phyloP scores from a whole-genome alignment of 257 asterid genomes.

The Henckelia pumila region DNA sequence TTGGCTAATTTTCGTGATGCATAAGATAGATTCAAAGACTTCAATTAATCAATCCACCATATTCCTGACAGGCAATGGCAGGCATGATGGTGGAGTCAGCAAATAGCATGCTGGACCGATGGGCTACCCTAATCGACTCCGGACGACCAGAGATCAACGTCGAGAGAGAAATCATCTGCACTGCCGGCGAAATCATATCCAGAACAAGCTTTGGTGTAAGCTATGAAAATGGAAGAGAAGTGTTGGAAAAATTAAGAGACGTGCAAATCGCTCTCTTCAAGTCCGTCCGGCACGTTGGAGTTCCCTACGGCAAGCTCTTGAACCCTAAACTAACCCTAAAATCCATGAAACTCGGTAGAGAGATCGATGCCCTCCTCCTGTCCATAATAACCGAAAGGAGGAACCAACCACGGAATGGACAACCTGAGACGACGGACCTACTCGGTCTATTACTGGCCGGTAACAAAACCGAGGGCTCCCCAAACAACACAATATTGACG shows the following conservation, averaged over 20 bases:
- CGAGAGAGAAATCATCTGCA: constrained; percentile 60
- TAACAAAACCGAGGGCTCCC: constrained; percentile 35
- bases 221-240: constrained; percentile 46
- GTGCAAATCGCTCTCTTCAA: constrained; percentile 77
- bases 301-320: constrained; percentile 62
- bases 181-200: constrained; percentile 85
- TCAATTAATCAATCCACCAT: background rate
- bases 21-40: too few relatives aligned
- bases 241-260: constrained; percentile 58
- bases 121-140: constrained; percentile 46
- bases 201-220: constrained; percentile 71
- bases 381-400: constrained; percentile 45
- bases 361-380: constrained; percentile 54
- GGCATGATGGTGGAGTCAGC: constrained; percentile 71
- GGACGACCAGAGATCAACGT: constrained; percentile 62
- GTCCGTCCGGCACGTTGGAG: constrained; percentile 73
- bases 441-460: constrained; percentile 56
- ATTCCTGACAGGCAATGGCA: constrained; percentile 57
- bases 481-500: constrained; percentile 41
- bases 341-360: constrained; percentile 61
- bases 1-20: background rate
- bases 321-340: constrained; percentile 45
- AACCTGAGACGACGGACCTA: constrained; percentile 43
- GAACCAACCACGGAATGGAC: background rate
- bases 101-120: constrained; percentile 57